These are phyloP conservation scores for Forsythia viridissima DNA, from an alignment of 257 asterid genomes.

Conservation along the genomic window DNA sequence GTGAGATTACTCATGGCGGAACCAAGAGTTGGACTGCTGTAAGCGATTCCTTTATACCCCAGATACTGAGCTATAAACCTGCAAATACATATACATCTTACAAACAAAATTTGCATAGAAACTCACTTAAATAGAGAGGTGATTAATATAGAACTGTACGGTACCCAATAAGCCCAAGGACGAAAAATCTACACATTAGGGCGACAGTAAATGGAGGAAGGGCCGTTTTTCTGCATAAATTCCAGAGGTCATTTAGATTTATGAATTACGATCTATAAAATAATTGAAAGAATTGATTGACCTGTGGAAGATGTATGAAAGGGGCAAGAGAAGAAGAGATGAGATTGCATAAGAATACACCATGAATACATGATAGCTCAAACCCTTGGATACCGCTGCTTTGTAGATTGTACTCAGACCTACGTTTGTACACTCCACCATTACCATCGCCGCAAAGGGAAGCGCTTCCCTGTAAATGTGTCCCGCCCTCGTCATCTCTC, in stretches of 20 bases:
- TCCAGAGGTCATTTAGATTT: background rate
- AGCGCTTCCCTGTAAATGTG: conserved; percentile 18
- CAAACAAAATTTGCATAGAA: background rate
- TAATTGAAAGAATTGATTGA: background rate
- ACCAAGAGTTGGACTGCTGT: conserved; percentile 44
- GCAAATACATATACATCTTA: background rate
- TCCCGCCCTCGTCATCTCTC: conserved; percentile 20
- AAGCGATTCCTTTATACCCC: conserved; percentile 29
- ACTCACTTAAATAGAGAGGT: background rate
- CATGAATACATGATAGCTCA: conserved; percentile 34
- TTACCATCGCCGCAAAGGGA: conserved; percentile 31
- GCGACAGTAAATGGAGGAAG: conserved; percentile 29
- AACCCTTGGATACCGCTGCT: conserved; percentile 41
- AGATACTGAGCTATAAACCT: conserved; percentile 34
- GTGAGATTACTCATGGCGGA: conserved; percentile 40
- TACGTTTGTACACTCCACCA: conserved; percentile 30
- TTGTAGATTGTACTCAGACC: conserved; percentile 33
- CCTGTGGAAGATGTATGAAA: conserved; percentile 34
- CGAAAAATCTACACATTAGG: conserved; percentile 25
- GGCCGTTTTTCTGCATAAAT: conserved; percentile 27
- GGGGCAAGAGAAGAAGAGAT: conserved; percentile 30
- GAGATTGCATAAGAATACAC: conserved; percentile 38
- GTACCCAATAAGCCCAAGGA: conserved; percentile 38
- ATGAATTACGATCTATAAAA: too few relatives aligned
- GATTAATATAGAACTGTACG: too few relatives aligned